Evolutionary conservation across 2,329 filamentous ascomycete species (phyloP), one percentile per base, ranked within the genome.

Genomic region (Arthroderma sp.): DNA sequence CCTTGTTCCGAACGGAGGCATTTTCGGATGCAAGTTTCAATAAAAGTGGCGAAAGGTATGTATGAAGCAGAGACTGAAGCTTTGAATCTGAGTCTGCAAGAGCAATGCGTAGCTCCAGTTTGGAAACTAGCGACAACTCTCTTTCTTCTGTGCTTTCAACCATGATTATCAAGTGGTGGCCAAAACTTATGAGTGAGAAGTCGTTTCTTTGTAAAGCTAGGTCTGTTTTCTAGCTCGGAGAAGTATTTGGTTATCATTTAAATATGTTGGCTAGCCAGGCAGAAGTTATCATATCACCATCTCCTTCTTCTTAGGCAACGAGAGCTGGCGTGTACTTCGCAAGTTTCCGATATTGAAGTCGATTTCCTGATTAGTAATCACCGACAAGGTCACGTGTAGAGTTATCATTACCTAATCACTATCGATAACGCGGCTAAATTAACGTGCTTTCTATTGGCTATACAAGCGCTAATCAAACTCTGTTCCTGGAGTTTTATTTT

Each of bases 21-120:
- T 91, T 82, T 23, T 89, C 86, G 52, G 91, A 96, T 33, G 80
- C 84, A 33, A 94, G 83, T 69, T 97, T 97, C 58, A 96, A 78
- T 2, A 98, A 79, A 9, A 97, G 74, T 0, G 91, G 86, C 2
- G 87, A 76, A 25, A 98, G 77, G 67, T 91, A 96, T 43, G 81
- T 84, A 66, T 86, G 83, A 17, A 98, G 78, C 15, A 93, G 77
- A 23, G 83, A 75, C 68, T 91, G 83, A 1, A 98, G 81, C 73
- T 91, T 94, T 61, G 82, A 78, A 68, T 96, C 91, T 55, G 89
- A 85, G 64, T 89, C 87, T 28, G 91, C 86, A 55, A 91, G 81
- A 28, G 82, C 86, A 66, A 96, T 93, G 62, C 85, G 82, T 67
- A 93, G 82, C 70, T 94, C 90, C 49, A 95, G 86, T 68, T 88